Percentiles rank a stretch among this genome's conserved stretches.
These are phyloP conservation scores for Udeniomyces megalosporus DNA, from an alignment of 768 basidiomycete species.

Conservation along the genomic window DNA sequence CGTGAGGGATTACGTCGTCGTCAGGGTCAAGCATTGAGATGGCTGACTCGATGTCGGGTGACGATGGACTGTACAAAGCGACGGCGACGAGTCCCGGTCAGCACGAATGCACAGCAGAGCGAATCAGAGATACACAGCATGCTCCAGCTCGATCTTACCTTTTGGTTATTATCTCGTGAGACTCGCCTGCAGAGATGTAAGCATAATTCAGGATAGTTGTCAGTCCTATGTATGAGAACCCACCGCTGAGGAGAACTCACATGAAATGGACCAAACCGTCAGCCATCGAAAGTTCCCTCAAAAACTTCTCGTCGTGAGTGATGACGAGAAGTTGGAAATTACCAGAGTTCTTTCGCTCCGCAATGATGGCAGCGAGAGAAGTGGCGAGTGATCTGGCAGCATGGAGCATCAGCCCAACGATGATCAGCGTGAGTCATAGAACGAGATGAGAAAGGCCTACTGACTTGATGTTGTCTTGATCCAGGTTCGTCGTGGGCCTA, in stretches of 20 bases:
- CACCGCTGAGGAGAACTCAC: constrained; percentile 13
- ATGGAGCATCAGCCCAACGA: constrained; percentile 37
- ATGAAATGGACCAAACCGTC: constrained; percentile 22
- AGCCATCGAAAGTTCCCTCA: constrained; percentile 54
- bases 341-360: constrained; percentile 69
- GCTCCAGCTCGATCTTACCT: constrained; percentile 25
- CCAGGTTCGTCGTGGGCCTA: constrained; percentile 85
- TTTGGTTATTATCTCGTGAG: constrained; percentile 50
- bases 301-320: constrained; percentile 47
- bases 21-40: not conserved
- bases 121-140: not conserved
- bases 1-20: no score
- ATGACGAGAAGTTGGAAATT: constrained; percentile 79
- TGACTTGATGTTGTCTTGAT: constrained; percentile 87
- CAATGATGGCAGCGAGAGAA: constrained; percentile 85
- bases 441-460: constrained; percentile 80
- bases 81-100: not conserved
- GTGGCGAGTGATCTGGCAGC: constrained; percentile 88
- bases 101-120: not conserved
- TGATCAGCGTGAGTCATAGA: constrained; percentile 37
- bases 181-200: constrained; percentile 48
- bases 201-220: not conserved
- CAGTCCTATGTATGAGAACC: constrained; percentile 14
- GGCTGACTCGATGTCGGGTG: not conserved
- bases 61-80: not conserved